phyloP scores from a whole-genome alignment of 2,329 filamentous ascomycete genomes.

The Epichloe elymi region DNA sequence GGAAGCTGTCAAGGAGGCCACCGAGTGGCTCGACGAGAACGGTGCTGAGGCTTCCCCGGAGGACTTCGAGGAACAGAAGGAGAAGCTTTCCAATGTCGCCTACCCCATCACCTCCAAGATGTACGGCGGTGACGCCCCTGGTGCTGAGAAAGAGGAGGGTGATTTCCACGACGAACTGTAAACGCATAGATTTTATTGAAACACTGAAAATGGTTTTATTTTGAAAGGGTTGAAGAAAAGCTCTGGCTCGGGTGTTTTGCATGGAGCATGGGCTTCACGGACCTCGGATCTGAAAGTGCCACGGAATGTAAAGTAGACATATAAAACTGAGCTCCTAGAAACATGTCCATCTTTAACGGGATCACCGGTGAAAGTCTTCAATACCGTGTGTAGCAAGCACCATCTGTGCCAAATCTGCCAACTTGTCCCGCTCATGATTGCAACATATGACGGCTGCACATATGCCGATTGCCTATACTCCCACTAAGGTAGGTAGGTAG shows the following conservation, averaged over 20 bases:
- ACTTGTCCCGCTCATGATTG: too few relatives aligned
- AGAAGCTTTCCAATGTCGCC: constrained; percentile 92
- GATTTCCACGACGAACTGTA: constrained; percentile 70
- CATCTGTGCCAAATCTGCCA: too few relatives aligned
- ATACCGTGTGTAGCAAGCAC: neutral
- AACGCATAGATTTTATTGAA: constrained; percentile 24
- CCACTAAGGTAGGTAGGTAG: too few relatives aligned
- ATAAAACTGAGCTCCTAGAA: constrained; percentile 4
- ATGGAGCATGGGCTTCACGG: constrained; percentile 11
- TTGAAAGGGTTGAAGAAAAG: constrained; percentile 3
- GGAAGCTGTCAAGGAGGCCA: constrained; percentile 92
- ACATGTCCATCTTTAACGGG: neutral
- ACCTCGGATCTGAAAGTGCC: constrained; percentile 7
- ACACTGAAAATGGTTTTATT: constrained; percentile 1
- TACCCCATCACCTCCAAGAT: constrained; percentile 99
- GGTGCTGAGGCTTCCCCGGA: constrained; percentile 70
- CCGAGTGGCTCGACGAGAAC: constrained; percentile 96
- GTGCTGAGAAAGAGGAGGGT: constrained; percentile 53
- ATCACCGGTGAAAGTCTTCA: neutral
- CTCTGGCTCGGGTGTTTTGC: constrained; percentile 14
- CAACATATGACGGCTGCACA: too few relatives aligned
- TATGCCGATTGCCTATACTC: too few relatives aligned
- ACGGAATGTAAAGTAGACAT: constrained; percentile 19
- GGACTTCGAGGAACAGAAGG: constrained; percentile 99
- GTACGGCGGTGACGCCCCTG: constrained; percentile 55